Conservation (phyloP, 441 rosid genomes). For the Hura crepitans region DNA sequence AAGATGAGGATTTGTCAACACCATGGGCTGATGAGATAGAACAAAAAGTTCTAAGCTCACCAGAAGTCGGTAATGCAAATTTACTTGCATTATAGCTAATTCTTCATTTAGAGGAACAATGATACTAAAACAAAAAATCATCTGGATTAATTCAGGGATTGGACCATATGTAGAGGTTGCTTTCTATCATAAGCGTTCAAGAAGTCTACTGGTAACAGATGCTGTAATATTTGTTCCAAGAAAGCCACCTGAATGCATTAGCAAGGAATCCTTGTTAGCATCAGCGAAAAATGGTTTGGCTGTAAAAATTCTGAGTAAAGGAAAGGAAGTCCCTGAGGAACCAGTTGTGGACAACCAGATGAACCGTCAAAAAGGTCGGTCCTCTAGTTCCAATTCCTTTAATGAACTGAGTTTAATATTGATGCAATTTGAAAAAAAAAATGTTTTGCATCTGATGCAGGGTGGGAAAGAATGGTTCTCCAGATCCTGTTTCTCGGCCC, state of each 20-base stretch:
- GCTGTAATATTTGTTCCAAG: constrained; percentile 84
- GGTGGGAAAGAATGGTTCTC: constrained; percentile 98
- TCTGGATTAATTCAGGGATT: constrained; percentile 50
- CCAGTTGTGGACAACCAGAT: constrained; percentile 68
- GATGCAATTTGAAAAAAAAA: constrained; percentile 19
- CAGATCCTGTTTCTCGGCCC: constrained; percentile 94
- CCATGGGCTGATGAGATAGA: constrained; percentile 93
- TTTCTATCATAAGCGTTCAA: constrained; percentile 78
- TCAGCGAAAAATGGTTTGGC: constrained; percentile 95
- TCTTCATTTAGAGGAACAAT: constrained; percentile 11
- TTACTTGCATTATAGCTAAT: constrained; percentile 13
- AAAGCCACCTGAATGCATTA: constrained; percentile 76
- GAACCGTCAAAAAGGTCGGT: constrained; percentile 74
- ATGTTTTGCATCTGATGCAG: constrained; percentile 37
- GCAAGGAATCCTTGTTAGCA: constrained; percentile 69
- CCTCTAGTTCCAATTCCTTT: constrained; percentile 9
- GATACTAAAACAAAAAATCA: neutral
- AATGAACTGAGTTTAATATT: neutral
- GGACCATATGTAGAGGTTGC: constrained; percentile 96
- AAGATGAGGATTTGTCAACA: constrained; percentile 63
- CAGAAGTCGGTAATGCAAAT: constrained; percentile 78
- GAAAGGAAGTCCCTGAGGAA: constrained; percentile 75
- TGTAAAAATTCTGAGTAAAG: constrained; percentile 86
- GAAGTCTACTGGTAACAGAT: constrained; percentile 82
- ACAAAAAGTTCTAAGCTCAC: constrained; percentile 87